Conservation (phyloP, 2,329 filamentous ascomycete species). For the Botrytis squamosa region DNA sequence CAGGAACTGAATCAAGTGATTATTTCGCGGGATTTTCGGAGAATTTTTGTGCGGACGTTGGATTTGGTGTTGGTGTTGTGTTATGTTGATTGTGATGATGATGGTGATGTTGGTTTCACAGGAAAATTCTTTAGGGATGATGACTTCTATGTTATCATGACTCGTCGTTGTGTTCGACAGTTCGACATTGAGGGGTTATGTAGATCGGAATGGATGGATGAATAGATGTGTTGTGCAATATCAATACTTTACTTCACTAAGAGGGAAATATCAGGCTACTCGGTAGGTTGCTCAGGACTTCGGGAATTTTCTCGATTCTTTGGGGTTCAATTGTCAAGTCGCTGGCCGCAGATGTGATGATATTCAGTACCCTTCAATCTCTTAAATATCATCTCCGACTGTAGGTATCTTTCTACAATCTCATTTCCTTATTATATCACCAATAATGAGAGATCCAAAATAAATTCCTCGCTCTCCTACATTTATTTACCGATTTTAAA, state of each 20-base stretch:
- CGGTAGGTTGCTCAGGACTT: not conserved
- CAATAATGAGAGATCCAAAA: not conserved
- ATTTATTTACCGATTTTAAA: too few species aligned
- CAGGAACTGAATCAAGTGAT: not conserved
- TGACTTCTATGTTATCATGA: not conserved
- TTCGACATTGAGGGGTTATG: not conserved
- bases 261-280: not conserved
- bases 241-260: not conserved
- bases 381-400: not conserved
- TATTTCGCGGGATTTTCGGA: not conserved
- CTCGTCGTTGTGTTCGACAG: not conserved
- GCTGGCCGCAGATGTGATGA: not conserved
- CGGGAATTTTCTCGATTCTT: not conserved
- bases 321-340: not conserved
- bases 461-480: too few species aligned
- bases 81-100: not conserved
- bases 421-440: not conserved
- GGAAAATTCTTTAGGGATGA: not conserved
- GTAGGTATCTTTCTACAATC: not conserved
- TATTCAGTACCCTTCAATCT: not conserved
- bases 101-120: not conserved
- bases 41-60: not conserved
- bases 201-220: not conserved
- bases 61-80: not conserved
- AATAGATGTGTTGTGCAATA: not conserved